A percentile compares a stretch with the other conserved stretches of the same genome.
Evolutionary conservation across 345 rosid genomes (phyloP).

Genomic region (Citrus australasica): DNA sequence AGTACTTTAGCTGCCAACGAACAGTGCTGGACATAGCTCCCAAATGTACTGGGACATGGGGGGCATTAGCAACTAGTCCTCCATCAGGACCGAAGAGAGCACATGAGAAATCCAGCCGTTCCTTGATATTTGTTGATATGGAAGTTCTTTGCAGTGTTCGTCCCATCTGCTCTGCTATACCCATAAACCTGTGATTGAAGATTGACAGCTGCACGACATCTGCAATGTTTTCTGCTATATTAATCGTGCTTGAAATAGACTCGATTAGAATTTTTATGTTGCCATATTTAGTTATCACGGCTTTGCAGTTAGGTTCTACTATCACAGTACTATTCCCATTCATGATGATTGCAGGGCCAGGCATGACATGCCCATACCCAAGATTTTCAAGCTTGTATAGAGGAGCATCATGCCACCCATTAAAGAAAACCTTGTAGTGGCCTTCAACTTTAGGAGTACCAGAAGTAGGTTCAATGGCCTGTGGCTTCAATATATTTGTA

Average conservation of each 20-base stretch:
- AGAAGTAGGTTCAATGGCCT: slow-evolving; percentile 39
- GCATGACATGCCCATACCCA: slow-evolving; percentile 61
- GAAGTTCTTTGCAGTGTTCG: slow-evolving; percentile 95
- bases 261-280: slow-evolving; percentile 79
- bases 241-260: slow-evolving; percentile 29
- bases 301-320: slow-evolving; percentile 83
- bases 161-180: slow-evolving; percentile 99
- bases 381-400: slow-evolving; percentile 76
- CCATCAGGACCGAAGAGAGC: slow-evolving; percentile 97
- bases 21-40: slow-evolving; percentile 99
- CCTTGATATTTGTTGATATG: slow-evolving; percentile 94
- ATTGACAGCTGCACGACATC: slow-evolving; percentile 97
- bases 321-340: slow-evolving; percentile 95
- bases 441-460: slow-evolving; percentile 59
- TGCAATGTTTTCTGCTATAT: slow-evolving; percentile 68
- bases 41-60: slow-evolving; percentile 95
- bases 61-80: slow-evolving; percentile 95
- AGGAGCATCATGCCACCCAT: slow-evolving; percentile 73
- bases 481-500: slow-evolving; percentile 83
- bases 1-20: slow-evolving; percentile 80
- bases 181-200: slow-evolving; percentile 96
- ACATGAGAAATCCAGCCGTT: slow-evolving; percentile 92
- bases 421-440: slow-evolving; percentile 61
- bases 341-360: slow-evolving; percentile 92
- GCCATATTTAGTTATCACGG: slow-evolving; percentile 78